Evolutionary conservation across 805 yeast species (phyloP).

Genomic region (Starmerella bombicola): DNA sequence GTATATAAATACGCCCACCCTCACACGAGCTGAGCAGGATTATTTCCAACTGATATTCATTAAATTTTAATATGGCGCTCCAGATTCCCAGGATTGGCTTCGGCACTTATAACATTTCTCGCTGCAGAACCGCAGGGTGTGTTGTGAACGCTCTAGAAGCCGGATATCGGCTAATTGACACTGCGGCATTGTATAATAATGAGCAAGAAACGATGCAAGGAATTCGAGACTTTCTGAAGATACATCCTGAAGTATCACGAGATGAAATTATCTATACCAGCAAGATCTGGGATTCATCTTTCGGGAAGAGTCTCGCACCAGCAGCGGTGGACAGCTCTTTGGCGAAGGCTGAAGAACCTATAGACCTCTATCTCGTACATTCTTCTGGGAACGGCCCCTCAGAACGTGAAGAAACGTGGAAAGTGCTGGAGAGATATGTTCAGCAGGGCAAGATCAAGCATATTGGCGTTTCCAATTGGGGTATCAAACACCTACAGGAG

Average conservation of each 20-base stretch:
- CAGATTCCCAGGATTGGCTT: conserved; percentile 23
- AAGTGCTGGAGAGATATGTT: conserved; percentile 45
- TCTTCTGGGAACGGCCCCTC: conserved; percentile 17
- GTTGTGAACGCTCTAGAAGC: conserved; percentile 44
- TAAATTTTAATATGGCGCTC: too few relatives aligned
- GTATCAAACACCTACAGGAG: conserved; percentile 44
- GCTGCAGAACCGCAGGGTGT: conserved; percentile 24
- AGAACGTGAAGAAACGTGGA: conserved; percentile 39
- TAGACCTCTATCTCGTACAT: conserved; percentile 59
- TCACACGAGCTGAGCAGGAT: too few relatives aligned
- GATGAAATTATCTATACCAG: conserved; percentile 44
- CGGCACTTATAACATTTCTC: conserved; percentile 24
- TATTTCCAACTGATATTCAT: too few relatives aligned
- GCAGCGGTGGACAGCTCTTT: conserved; percentile 47
- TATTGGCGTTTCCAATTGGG: conserved; percentile 57
- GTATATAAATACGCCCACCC: too few relatives aligned
- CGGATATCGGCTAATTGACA: conserved; percentile 65
- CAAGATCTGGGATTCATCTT: conserved; percentile 58
- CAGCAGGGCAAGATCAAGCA: conserved; percentile 38
- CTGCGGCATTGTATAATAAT: conserved; percentile 57
- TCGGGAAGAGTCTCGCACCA: conserved; percentile 47
- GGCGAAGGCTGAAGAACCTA: conserved; percentile 45
- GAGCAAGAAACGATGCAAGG: conserved; percentile 52
- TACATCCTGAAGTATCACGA: conserved; percentile 41
- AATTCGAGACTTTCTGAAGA: conserved; percentile 40